These are phyloP conservation scores for Fragilaria crotonensis DNA, from an alignment of 108 stramenopile genomes.

Conservation along the genomic window DNA sequence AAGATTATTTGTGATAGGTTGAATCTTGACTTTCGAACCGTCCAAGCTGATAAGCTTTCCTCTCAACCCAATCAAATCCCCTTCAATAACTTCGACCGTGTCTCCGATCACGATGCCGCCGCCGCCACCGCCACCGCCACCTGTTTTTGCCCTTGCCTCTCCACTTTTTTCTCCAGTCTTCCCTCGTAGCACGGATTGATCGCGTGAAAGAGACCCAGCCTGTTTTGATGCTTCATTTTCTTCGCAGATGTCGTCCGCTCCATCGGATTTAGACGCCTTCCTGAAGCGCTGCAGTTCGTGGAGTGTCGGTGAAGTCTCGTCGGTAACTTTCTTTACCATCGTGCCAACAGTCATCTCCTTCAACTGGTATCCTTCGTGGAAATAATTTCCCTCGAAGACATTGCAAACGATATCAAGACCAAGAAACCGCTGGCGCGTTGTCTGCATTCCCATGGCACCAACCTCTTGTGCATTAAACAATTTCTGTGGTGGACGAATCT, in stretches of 20 bases:
- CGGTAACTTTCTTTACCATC: slow-evolving; percentile 76
- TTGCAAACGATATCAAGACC: slow-evolving; percentile 75
- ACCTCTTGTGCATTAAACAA: slow-evolving; percentile 89
- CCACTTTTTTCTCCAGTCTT: slow-evolving; percentile 54
- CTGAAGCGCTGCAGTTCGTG: slow-evolving; percentile 92
- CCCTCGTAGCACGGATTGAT: slow-evolving; percentile 78
- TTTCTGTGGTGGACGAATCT: slow-evolving; percentile 85
- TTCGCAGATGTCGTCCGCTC: slow-evolving; percentile 50
- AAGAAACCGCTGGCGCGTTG: slow-evolving; percentile 56
- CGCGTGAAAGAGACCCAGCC: slow-evolving; percentile 72
- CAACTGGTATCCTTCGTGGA: slow-evolving; percentile 88
- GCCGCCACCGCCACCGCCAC: slow-evolving; percentile 11
- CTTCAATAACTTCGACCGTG: slow-evolving; percentile 88
- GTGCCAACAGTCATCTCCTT: slow-evolving; percentile 92
- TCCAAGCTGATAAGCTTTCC: slow-evolving; percentile 89
- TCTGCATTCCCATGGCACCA: slow-evolving; percentile 56
- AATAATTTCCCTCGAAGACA: slow-evolving; percentile 86
- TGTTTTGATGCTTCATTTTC: slow-evolving; percentile 82
- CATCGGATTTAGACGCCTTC: slow-evolving; percentile 48
- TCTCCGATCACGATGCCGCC: slow-evolving; percentile 87
- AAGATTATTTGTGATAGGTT: slow-evolving; percentile 58
- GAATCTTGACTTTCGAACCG: slow-evolving; percentile 84
- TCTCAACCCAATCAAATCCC: slow-evolving; percentile 89
- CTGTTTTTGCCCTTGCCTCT: slow-evolving; percentile 21
- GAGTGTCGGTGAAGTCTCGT: slow-evolving; percentile 87